Conservation (phyloP, 306 rosid genomes). For the Vachellia collinsii region DNA sequence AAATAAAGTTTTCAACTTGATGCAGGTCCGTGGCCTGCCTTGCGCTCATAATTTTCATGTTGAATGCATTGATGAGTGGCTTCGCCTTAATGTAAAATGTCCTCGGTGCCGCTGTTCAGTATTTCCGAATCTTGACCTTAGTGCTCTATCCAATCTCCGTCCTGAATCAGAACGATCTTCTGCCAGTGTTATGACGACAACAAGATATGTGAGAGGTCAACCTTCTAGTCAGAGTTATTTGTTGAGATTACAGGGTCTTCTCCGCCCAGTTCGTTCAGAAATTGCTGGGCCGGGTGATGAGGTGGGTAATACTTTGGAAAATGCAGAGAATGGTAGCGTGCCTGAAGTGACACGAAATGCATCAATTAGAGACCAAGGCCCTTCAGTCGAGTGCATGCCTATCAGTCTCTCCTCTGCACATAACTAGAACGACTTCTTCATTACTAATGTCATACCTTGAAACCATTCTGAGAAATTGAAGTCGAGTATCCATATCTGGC, state of each 20-base stretch:
- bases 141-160: slow-evolving; percentile 92
- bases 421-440: slow-evolving; percentile 44
- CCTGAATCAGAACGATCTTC: slow-evolving; percentile 82
- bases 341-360: slow-evolving; percentile 38
- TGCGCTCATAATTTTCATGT: slow-evolving; percentile 99
- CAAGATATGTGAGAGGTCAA: slow-evolving; percentile 71
- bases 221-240: slow-evolving; percentile 85
- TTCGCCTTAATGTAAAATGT: slow-evolving; percentile 95
- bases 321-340: slow-evolving; percentile 61
- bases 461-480: slow-evolving; percentile 48
- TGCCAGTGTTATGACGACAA: slow-evolving; percentile 65
- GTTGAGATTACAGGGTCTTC: slow-evolving; percentile 83
- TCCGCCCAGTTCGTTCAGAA: slow-evolving; percentile 70
- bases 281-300: slow-evolving; percentile 54
- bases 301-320: slow-evolving; percentile 52
- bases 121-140: slow-evolving; percentile 98
- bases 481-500: slow-evolving; percentile 41
- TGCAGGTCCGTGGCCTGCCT: slow-evolving; percentile 98
- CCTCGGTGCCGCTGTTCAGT: slow-evolving; percentile 99
- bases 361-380: slow-evolving; percentile 42
- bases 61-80: slow-evolving; percentile 99
- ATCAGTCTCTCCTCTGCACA: slow-evolving; percentile 48
- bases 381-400: slow-evolving; percentile 41
- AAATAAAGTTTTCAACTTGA: slow-evolving; percentile 35
- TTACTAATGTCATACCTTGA: slow-evolving; percentile 47